Evolutionary conservation across 129 eudicot genomes (phyloP), one percentile per base, ranked within the genome.

Genomic region (Pulicaria dysenterica): DNA sequence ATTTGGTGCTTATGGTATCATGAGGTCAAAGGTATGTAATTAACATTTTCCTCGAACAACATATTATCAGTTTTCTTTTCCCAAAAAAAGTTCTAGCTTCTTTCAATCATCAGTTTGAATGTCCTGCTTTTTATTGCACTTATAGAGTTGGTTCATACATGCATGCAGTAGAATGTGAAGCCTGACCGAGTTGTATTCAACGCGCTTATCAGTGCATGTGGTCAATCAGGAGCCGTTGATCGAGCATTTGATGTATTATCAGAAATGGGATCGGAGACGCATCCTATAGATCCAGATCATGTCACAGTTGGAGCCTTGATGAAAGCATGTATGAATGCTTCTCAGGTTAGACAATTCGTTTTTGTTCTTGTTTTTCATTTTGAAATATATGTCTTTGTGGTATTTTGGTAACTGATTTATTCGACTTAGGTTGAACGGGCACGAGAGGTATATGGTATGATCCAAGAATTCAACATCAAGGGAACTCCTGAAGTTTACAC

Each of bases 401-500:
- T 42, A 42, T 70, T 69, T 58, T 41, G 59, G 11, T 75, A 69
- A 16, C 46, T 58, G 46, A 66, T 60, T 13, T 60, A 36, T 54
- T 47, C 69, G 39, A 1, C 7, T 16, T 77, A 95, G 99, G 82
- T 83, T 77, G 97, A 90, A 58, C 81, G 97, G 51, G 99, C 92
- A 2, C 58, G 77, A 75, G 90, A 91, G 74, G 91, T 90, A 54
- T 95, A 95, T 69, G 70, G 82, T 15, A 88, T 95, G 99, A 88
- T 90, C 67, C 62, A 86, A 68, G 65, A 86, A 73, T 95, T 79
- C 68, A 77, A 90, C 55, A 95, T 95, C 82, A 84, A 84, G 64
- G 99, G 99, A 24, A 90, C 94, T 74, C 97, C 97, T 62, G 99
- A 95, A 80, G 86, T 95, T 77, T 95, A 95, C 84, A 95, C 99